Conservation (phyloP, 495 filamentous ascomycete genomes). For the Bacidia gigantensis region DNA sequence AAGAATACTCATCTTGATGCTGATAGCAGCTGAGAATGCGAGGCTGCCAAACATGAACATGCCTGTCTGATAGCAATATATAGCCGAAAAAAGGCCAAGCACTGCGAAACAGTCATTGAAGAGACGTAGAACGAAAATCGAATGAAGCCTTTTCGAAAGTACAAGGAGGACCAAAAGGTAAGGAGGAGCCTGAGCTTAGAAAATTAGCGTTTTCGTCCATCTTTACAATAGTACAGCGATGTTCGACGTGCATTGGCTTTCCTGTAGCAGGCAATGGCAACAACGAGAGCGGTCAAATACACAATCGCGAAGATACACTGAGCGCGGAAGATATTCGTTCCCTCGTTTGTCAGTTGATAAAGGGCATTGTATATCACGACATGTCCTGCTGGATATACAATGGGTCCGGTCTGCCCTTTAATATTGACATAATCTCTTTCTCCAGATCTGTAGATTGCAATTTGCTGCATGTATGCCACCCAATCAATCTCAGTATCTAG, state of each 20-base stretch:
- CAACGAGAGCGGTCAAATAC: constrained; percentile 57
- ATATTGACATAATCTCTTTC: constrained; percentile 82
- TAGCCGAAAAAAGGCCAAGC: constrained; percentile 64
- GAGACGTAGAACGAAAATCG: constrained; percentile 77
- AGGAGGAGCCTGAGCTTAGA: constrained; percentile 51
- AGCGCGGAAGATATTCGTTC: constrained; percentile 60
- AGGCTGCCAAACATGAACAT: constrained; percentile 58
- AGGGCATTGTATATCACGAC: constrained; percentile 79
- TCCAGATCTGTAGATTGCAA: constrained; percentile 61
- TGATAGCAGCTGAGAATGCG: constrained; percentile 65
- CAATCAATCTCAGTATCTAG: constrained; percentile 98
- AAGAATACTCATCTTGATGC: constrained; percentile 84
- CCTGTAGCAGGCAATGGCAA: constrained; percentile 75
- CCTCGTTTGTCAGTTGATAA: constrained; percentile 62
- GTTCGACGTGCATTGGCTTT: constrained; percentile 43
- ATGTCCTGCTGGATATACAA: constrained; percentile 70
- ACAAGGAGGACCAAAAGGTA: constrained; percentile 81
- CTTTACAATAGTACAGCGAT: not conserved
- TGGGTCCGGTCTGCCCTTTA: constrained; percentile 58
- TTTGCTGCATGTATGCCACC: constrained; percentile 91
- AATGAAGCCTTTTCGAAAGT: constrained; percentile 84
- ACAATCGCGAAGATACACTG: constrained; percentile 68
- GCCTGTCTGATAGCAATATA: constrained; percentile 59
- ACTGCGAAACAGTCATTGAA: constrained; percentile 93
- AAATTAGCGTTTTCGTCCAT: not conserved